Base-by-base conservation (phyloP, 2,329 filamentous ascomycete species). In the Fusarium multiceps region DNA sequence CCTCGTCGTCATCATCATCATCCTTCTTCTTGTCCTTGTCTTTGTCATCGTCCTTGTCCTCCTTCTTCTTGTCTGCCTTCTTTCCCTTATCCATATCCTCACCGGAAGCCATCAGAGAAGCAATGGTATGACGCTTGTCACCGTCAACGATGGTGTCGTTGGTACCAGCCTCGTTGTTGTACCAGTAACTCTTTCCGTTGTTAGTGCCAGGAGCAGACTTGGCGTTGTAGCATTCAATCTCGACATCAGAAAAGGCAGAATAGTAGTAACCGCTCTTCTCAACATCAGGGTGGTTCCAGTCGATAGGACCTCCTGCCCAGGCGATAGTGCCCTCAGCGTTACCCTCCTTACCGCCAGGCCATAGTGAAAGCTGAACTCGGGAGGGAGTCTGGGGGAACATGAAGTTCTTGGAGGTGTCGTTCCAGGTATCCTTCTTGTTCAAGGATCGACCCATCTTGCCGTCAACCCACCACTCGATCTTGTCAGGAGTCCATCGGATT, bases 311-410 rank as follows among this genome's bases (percentile, higher is more conserved):
- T 77, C 96, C 96, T 20, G 95, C 93, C 96, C 96, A 99, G 56
- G 90, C 86, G 71, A 97, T 88, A 34, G 96, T 98, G 59, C 96
- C 96, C 78, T 92, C 78, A 42, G 88, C 91, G 80, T 98, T 98
- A 77, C 86, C 86, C 12, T 89, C 82, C 48, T 92, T 88, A 78
- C 96, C 96, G 76, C 93, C 96, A 42, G 96, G 96, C 96, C 96
- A 99, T 76, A 99, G 89, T 18, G 96, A 98, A 53, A 99, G 87
- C 84, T 98, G 93, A 55, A 99, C 88, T 73, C 95, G 93, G 18
- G 94, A 83, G 6, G 96, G 96, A 0, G 94, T 97, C 83, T 98
- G 96, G 9, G 96, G 96, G 84, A 88, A 99, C 75, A 92, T 85
- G 86, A 90, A 99, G 80, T 90, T 90, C 80, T 94, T 91, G 61